Percentiles rank a stretch among this genome's conserved stretches.
phyloP scores from a whole-genome alignment of 2,329 filamentous ascomycete species.

The Lasiodiplodia citricola region DNA sequence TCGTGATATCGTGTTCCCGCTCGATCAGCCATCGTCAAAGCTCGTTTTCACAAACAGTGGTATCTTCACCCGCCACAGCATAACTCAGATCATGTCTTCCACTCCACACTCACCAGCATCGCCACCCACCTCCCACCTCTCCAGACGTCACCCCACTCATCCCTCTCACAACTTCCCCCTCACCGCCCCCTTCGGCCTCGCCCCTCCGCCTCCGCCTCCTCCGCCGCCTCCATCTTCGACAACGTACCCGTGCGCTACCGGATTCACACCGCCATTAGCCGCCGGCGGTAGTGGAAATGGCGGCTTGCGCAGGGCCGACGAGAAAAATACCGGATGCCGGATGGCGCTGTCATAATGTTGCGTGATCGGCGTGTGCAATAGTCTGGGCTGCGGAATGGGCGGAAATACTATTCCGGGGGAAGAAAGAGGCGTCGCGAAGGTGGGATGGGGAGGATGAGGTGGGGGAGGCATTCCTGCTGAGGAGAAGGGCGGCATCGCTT shows the following conservation, averaged over 20 bases:
- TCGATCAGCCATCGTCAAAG: not conserved
- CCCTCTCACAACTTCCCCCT: constrained; percentile 19
- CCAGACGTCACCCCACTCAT: not conserved
- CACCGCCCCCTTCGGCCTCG: not conserved
- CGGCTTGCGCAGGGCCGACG: constrained; percentile 63
- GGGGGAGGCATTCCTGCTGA: not conserved
- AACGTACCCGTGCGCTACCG: constrained; percentile 53
- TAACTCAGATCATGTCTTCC: no score
- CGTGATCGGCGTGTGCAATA: not conserved
- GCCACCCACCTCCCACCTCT: not conserved
- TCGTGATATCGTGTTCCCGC: not conserved
- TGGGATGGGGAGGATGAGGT: constrained; percentile 28
- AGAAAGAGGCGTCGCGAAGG: constrained; percentile 26
- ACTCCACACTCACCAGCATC: not conserved
- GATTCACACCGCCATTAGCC: constrained; percentile 37
- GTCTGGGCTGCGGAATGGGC: not conserved
- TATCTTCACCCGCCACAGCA: constrained; percentile 3
- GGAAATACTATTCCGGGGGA: not conserved
- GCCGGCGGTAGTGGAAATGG: constrained; percentile 50
- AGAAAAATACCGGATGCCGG: constrained; percentile 79
- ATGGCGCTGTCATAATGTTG: constrained; percentile 61
- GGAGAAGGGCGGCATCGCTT: constrained; percentile 52
- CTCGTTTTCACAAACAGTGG: not conserved
- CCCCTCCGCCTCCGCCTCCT: not conserved
- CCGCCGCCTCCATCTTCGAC: constrained; percentile 30